phyloP scores from a whole-genome alignment of 768 basidiomycete genomes.

The Floccularia luteovirens region DNA sequence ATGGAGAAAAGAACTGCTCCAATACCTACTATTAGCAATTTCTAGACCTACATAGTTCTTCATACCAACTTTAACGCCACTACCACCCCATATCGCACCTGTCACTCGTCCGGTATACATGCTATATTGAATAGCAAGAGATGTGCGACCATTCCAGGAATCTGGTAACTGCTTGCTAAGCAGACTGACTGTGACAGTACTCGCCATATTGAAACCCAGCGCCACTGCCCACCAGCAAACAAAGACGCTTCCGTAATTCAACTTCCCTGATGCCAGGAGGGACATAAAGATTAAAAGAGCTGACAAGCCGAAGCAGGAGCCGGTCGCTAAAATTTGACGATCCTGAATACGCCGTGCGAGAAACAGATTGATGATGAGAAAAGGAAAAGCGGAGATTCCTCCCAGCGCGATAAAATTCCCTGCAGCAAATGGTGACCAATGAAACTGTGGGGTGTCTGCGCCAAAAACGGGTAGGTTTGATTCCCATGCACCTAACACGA shows the following conservation, averaged over 20 bases:
- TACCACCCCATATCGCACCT: constrained; percentile 58
- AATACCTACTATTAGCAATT: constrained; percentile 44
- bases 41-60: constrained; percentile 43
- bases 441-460: constrained; percentile 26
- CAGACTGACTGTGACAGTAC: constrained; percentile 50
- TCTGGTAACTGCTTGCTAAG: constrained; percentile 55
- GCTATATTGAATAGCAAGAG: constrained; percentile 50
- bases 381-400: constrained; percentile 47
- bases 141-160: constrained; percentile 42
- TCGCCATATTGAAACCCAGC: constrained; percentile 57
- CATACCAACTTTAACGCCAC: constrained; percentile 46
- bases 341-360: constrained; percentile 46
- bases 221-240: constrained; percentile 45
- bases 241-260: constrained; percentile 34
- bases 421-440: constrained; percentile 47
- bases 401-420: constrained; percentile 60
- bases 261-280: constrained; percentile 25
- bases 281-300: constrained; percentile 39
- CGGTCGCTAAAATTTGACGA: constrained; percentile 40
- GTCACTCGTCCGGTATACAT: constrained; percentile 51
- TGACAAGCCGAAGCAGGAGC: constrained; percentile 33
- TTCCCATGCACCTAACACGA: constrained; percentile 57
- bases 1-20: constrained; percentile 38
- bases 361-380: constrained; percentile 47
- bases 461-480: constrained; percentile 51